phyloP scores from a whole-genome alignment of 805 yeast genomes.

The Wickerhamiella kazuoi region DNA sequence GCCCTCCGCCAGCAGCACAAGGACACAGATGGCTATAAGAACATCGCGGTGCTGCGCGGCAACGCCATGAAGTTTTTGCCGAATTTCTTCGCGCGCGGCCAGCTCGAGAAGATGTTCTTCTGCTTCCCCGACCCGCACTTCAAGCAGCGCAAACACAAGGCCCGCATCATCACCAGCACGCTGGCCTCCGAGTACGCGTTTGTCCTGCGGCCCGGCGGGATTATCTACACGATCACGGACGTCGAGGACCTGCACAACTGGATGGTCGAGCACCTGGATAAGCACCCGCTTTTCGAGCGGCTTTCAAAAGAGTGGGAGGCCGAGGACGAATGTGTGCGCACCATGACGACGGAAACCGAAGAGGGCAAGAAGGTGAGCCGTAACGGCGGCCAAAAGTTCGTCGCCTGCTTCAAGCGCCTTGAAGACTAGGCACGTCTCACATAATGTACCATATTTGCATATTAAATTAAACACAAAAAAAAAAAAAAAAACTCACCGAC shows the following conservation, averaged over 20 bases:
- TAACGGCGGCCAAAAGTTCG: constrained; percentile 69
- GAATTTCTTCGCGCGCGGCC: constrained; percentile 72
- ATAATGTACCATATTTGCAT: too few relatives aligned
- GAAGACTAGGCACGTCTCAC: too few relatives aligned
- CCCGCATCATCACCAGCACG: constrained; percentile 83
- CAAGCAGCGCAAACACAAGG: constrained; percentile 93
- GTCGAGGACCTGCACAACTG: constrained; percentile 83
- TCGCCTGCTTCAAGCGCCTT: constrained; percentile 52
- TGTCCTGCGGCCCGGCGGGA: constrained; percentile 70
- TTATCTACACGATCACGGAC: constrained; percentile 87
- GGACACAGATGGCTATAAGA: constrained; percentile 38
- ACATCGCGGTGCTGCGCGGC: constrained; percentile 79
- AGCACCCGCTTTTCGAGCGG: constrained; percentile 81
- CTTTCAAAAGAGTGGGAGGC: constrained; percentile 63
- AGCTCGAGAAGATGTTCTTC: constrained; percentile 80
- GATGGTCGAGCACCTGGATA: constrained; percentile 88
- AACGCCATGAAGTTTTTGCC: constrained; percentile 97
- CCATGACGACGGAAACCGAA: constrained; percentile 88
- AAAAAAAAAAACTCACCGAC: too few relatives aligned
- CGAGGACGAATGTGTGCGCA: constrained; percentile 60
- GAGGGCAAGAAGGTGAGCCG: constrained; percentile 94
- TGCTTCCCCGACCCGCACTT: constrained; percentile 99
- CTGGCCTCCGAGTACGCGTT: constrained; percentile 83
- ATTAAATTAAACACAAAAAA: too few relatives aligned
- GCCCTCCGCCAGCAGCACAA: constrained; percentile 55